phyloP scores from a whole-genome alignment of 2,329 filamentous ascomycete species.

The Penicillium verrucosum region DNA sequence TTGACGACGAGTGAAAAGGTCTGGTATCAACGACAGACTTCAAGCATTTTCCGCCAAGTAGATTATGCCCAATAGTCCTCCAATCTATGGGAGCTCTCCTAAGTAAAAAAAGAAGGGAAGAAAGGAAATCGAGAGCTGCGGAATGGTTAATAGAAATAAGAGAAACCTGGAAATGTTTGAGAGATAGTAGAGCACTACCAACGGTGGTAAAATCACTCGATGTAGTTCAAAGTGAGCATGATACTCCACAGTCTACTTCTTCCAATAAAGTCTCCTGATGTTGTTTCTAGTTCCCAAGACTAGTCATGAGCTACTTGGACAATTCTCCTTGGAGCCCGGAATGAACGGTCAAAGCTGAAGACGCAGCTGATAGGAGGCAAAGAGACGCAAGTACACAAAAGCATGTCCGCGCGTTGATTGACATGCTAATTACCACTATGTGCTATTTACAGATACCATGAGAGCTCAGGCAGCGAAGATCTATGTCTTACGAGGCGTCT shows the following conservation, averaged over 20 bases:
- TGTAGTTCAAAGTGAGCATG: conserved; percentile 5
- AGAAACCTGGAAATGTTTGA: not conserved
- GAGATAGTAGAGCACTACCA: not conserved
- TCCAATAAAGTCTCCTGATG: conserved; percentile 7
- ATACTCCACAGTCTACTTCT: conserved; percentile 1
- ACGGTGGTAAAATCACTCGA: conserved; percentile 1
- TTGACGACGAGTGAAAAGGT: not conserved
- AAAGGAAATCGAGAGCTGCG: not conserved
- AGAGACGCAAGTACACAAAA: conserved; percentile 7
- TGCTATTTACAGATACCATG: conserved; percentile 17
- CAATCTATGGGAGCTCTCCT: not conserved
- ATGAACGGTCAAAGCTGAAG: conserved; percentile 11
- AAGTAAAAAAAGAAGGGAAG: not conserved
- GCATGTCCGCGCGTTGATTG: conserved; percentile 4
- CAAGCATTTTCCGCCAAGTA: not conserved
- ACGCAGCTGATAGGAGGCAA: conserved; percentile 16
- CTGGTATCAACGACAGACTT: not conserved
- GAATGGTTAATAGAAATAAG: not conserved
- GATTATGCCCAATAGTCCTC: not conserved
- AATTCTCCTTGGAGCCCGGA: conserved; percentile 9
- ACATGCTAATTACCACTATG: conserved; percentile 4
- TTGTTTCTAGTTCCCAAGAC: not conserved
- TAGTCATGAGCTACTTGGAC: not conserved
- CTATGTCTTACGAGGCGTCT: conserved; percentile 13
- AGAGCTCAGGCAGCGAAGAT: conserved; percentile 10